Evolutionary conservation across 75 land plant species (phyloP).

Genomic region (Isoetes taiwanensis): DNA sequence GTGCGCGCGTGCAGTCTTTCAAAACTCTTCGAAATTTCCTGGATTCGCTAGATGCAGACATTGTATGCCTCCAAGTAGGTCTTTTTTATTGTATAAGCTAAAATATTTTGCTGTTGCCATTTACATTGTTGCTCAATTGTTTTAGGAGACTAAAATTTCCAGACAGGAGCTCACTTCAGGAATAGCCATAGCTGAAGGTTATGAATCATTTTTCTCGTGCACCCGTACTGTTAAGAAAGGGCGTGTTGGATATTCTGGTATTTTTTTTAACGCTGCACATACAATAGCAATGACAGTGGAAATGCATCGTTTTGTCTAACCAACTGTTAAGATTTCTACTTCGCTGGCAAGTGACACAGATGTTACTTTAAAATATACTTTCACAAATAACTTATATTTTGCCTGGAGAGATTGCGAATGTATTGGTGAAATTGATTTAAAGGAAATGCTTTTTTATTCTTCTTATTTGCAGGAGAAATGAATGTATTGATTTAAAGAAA

Average conservation of each 20-base stretch:
- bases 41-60: conserved; percentile 67
- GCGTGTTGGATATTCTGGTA: conserved; percentile 72
- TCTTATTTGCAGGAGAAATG: too few species aligned
- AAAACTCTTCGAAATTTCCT: conserved; percentile 62
- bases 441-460: too few species aligned
- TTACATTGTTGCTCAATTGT: background rate
- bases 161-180: conserved; percentile 64
- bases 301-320: too few species aligned
- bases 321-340: too few species aligned
- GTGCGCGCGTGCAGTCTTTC: conserved; percentile 52
- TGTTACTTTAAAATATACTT: too few species aligned
- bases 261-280: too few species aligned
- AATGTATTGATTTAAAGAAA: too few species aligned
- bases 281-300: too few species aligned
- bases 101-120: background rate
- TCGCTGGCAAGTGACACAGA: too few species aligned
- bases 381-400: too few species aligned
- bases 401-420: too few species aligned
- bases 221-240: conserved; percentile 53
- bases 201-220: conserved; percentile 85
- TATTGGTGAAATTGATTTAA: too few species aligned
- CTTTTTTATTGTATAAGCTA: background rate
- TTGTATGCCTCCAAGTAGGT: conserved; percentile 77
- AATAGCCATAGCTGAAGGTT: conserved; percentile 65
- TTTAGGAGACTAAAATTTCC: conserved; percentile 67